phyloP scores from a whole-genome alignment of 2,329 filamentous ascomycete genomes.

The Plectosphaerella cucumerina region DNA sequence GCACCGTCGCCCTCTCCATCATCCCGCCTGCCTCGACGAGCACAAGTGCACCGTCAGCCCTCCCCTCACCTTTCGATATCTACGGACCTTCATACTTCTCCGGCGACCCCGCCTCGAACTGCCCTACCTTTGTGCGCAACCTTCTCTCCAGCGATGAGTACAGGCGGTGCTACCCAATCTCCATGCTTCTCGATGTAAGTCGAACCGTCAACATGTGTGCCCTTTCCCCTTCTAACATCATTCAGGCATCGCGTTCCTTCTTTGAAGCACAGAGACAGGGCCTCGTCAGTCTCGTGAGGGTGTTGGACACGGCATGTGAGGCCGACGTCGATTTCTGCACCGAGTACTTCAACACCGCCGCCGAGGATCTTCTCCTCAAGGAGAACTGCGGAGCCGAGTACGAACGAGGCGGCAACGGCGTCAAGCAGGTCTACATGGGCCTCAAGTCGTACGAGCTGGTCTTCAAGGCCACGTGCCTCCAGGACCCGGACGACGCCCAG shows the following conservation, averaged over 20 bases:
- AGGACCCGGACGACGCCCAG: constrained; percentile 56
- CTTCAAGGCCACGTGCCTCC: constrained; percentile 77
- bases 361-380: constrained; percentile 56
- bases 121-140: constrained; percentile 62
- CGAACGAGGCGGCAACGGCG: constrained; percentile 59
- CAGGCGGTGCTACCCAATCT: constrained; percentile 74
- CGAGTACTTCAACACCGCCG: constrained; percentile 59
- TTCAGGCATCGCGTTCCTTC: constrained; percentile 75
- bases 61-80: constrained; percentile 66
- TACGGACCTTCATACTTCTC: constrained; percentile 60
- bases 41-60: constrained; percentile 28
- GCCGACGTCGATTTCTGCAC: constrained; percentile 64
- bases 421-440: constrained; percentile 70
- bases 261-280: constrained; percentile 70
- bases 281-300: constrained; percentile 66
- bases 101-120: constrained; percentile 42
- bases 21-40: constrained; percentile 19
- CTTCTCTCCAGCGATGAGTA: constrained; percentile 66
- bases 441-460: constrained; percentile 73
- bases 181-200: constrained; percentile 73
- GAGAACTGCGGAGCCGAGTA: constrained; percentile 72
- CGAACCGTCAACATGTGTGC: neutral
- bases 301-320: constrained; percentile 74
- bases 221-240: neutral
- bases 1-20: constrained; percentile 6